A percentile compares a stretch with the other conserved stretches of the same genome.
phyloP scores from a whole-genome alignment of 129 eudicot genomes.

The Dittrichia graveolens region DNA sequence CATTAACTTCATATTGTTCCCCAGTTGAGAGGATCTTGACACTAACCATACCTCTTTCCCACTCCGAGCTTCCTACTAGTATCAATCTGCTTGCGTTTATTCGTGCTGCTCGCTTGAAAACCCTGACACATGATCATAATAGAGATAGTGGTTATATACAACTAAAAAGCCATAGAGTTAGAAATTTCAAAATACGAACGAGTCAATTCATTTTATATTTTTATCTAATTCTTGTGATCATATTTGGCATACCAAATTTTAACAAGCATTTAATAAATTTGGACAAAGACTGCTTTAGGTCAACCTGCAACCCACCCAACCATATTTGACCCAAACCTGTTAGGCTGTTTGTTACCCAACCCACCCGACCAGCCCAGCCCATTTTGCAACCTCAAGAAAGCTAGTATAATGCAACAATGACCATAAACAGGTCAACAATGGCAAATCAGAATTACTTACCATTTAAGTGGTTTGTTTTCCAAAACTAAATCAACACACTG shows the following conservation, averaged over 20 bases:
- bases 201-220: not conserved
- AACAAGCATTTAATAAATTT: not conserved
- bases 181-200: too few relatives aligned
- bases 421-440: not conserved
- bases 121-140: constrained; percentile 43
- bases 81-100: constrained; percentile 78
- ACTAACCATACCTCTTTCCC: constrained; percentile 85
- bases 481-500: constrained; percentile 89
- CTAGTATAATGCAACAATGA: not conserved
- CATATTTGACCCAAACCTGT: not conserved
- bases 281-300: not conserved
- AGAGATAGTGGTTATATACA: not conserved
- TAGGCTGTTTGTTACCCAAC: too few relatives aligned
- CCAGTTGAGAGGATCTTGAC: constrained; percentile 87
- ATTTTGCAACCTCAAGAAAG: not conserved
- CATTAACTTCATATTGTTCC: constrained; percentile 67
- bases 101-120: constrained; percentile 78
- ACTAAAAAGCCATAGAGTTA: not conserved
- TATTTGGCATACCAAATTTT: not conserved
- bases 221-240: not conserved
- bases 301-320: not conserved
- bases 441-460: constrained; percentile 41
- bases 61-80: constrained; percentile 76
- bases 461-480: constrained; percentile 88
- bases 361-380: not conserved